Evolutionary conservation across 176 grass and related monocot genomes (phyloP).

Genomic region (bread wheat (Triticum aestivum)): DNA sequence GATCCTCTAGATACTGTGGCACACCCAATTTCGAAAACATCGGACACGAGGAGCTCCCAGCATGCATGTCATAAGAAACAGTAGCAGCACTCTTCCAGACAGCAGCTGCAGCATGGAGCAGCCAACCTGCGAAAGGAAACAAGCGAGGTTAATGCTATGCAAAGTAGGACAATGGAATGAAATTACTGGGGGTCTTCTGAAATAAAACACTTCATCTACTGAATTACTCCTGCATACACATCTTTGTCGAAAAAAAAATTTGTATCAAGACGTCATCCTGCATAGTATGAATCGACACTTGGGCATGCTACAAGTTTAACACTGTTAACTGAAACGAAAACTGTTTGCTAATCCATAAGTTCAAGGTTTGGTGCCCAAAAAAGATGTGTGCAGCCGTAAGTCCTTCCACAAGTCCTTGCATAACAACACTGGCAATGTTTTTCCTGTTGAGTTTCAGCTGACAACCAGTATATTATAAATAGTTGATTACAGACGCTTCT

Average conservation of each 20-base stretch:
- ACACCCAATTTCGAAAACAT: background rate
- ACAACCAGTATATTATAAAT: too few species aligned
- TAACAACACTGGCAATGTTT: background rate
- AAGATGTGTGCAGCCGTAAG: background rate
- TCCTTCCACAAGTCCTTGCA: background rate
- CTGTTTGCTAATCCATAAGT: background rate
- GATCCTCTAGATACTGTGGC: background rate
- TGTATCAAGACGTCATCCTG: background rate
- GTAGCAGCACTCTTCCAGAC: conserved; percentile 43
- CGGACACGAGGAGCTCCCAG: background rate
- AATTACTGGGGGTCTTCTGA: background rate
- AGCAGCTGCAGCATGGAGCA: conserved; percentile 1
- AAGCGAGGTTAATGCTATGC: too few species aligned
- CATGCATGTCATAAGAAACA: conserved; percentile 35
- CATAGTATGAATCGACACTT: background rate
- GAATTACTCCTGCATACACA: too few species aligned
- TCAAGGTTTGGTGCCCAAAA: background rate
- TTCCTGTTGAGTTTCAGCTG: too few species aligned
- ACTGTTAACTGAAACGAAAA: background rate
- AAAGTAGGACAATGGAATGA: background rate
- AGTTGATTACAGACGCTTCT: too few species aligned
- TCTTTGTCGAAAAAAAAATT: too few species aligned
- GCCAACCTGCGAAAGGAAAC: too few species aligned
- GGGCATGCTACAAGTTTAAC: background rate
- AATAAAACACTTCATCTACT: background rate